A percentile compares a stretch with the other conserved stretches of the same genome.
phyloP scores from a whole-genome alignment of 805 yeast species.

The Candida montana region DNA sequence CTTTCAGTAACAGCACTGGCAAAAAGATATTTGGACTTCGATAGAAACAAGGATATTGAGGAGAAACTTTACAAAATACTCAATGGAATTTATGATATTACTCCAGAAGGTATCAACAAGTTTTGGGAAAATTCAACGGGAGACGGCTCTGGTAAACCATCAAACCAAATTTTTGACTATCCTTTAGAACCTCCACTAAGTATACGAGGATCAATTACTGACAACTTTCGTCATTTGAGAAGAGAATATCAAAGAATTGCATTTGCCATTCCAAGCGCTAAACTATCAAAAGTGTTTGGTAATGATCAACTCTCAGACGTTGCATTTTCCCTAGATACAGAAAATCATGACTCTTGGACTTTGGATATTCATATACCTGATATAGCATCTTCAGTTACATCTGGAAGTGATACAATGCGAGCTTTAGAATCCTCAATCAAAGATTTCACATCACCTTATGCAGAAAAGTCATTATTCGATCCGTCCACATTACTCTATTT shows the following conservation, averaged over 20 bases:
- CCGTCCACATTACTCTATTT: neutral
- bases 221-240: conserved; percentile 7
- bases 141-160: neutral
- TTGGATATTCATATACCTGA: conserved; percentile 11
- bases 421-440: neutral
- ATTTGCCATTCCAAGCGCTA: conserved; percentile 9
- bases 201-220: neutral
- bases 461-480: conserved; percentile 1
- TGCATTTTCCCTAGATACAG: conserved; percentile 8
- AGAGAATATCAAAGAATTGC: neutral
- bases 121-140: neutral
- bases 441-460: conserved; percentile 4
- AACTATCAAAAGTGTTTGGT: neutral
- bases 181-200: neutral
- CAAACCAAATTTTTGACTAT: neutral
- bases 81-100: neutral
- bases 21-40: conserved; percentile 5
- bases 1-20: conserved; percentile 1
- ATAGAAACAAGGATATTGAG: neutral
- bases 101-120: neutral
- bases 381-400: conserved; percentile 5
- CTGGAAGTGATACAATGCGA: neutral
- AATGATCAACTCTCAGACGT: conserved; percentile 5
- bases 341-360: conserved; percentile 2
- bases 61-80: neutral